These are phyloP conservation scores for Tillandsia fasciculata DNA, from an alignment of 176 grass and related monocot genomes.

Conservation along the genomic window DNA sequence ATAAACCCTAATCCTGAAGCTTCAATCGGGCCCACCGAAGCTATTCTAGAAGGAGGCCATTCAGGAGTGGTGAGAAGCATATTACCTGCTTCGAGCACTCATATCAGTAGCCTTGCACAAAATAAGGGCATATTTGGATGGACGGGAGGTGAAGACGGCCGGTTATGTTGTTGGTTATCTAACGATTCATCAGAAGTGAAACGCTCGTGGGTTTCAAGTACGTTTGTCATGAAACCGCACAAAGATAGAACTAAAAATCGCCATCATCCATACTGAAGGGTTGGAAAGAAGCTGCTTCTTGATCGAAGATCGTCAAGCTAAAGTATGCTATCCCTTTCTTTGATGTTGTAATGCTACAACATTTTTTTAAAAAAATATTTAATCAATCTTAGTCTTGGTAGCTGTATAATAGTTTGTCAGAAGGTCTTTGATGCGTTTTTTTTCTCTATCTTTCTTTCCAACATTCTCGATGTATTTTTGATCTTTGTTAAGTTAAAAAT, in stretches of 20 bases:
- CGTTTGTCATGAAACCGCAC: conserved; percentile 33
- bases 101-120: conserved; percentile 16
- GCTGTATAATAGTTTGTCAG: too few relatives aligned
- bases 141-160: conserved; percentile 90
- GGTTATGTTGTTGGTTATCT: conserved; percentile 74
- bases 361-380: background rate
- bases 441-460: too few relatives aligned
- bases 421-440: too few relatives aligned
- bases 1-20: conserved; percentile 25
- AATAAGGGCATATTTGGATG: conserved; percentile 69
- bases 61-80: conserved; percentile 61
- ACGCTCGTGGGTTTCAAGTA: conserved; percentile 60
- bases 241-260: conserved; percentile 34
- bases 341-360: background rate
- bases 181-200: conserved; percentile 30
- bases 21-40: conserved; percentile 44
- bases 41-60: conserved; percentile 77
- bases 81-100: conserved; percentile 31
- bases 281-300: background rate
- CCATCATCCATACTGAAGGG: conserved; percentile 59
- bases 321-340: background rate
- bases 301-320: background rate
- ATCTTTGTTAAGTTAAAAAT: too few relatives aligned
- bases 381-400: too few relatives aligned
- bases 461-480: too few relatives aligned